Evolutionary conservation across 441 rosid genomes (phyloP).

Genomic region (Lepidium campestre): DNA sequence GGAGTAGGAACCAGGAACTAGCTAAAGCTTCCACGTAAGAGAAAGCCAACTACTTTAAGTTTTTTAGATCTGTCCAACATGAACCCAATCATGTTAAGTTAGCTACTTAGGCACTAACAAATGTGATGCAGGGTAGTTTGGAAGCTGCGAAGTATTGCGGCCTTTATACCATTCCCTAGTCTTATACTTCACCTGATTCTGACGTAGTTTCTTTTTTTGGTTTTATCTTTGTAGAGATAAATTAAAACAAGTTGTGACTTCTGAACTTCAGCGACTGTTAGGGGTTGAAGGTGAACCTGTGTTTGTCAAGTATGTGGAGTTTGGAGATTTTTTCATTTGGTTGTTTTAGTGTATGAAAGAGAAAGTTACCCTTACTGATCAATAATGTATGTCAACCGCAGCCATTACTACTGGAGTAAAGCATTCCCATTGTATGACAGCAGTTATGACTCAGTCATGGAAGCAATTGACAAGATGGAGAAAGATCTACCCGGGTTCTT

Average conservation of each 20-base stretch:
- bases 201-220: not conserved
- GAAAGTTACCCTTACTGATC: not conserved
- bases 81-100: not conserved
- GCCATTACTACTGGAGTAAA: slow-evolving; percentile 88
- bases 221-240: slow-evolving; percentile 51
- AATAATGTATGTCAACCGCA: slow-evolving; percentile 35
- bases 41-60: not conserved
- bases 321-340: not conserved
- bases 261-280: slow-evolving; percentile 74
- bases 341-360: not conserved
- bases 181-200: not conserved
- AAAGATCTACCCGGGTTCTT: slow-evolving; percentile 84
- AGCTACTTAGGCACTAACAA: not conserved
- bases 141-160: not conserved
- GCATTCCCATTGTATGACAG: slow-evolving; percentile 78
- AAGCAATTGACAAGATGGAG: slow-evolving; percentile 77
- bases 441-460: slow-evolving; percentile 56
- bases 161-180: not conserved
- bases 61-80: not conserved
- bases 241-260: slow-evolving; percentile 70
- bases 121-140: not conserved
- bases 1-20: slow-evolving; percentile 81
- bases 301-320: slow-evolving; percentile 61
- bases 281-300: slow-evolving; percentile 89
- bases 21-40: slow-evolving; percentile 78